Evolutionary conservation across 495 filamentous ascomycete genomes (phyloP), one percentile per base, ranked within the genome.

Genomic region (Podospora sp.): DNA sequence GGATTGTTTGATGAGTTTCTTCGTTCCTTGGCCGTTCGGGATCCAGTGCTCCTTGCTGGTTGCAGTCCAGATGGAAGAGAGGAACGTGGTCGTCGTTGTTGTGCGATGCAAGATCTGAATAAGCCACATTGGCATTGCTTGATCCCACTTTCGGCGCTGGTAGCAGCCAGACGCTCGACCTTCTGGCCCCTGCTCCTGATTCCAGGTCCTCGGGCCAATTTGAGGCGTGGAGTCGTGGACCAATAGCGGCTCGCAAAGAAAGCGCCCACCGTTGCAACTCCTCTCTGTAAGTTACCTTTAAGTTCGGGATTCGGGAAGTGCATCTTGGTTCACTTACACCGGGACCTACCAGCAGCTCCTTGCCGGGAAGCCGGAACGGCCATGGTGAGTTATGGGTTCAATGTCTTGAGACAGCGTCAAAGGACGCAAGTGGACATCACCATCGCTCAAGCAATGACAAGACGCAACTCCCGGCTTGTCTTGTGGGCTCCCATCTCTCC

Each of bases 61-160:
- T 18, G 40, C 40, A 46, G 40, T 46, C 12, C 40, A 18, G 11
- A 29, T 9, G 56, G 52, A 20, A 12, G 25, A 7, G 8, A 59
- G 25, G 11, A 59, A 59, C 56, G 56, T 59, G 24, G 56, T 59
- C 9, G n/a, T 22, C 21, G 21, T 55, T 11, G 52, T 26, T 22
- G 20, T 33, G 56, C 56, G 56, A 59, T 59, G 24, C 56, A 59
- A 59, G 56, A 59, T 59, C 25, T 59, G 26, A 46, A 46, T 46
- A 46, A 46, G 40, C 40, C 40, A 46, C 40, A 46, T 46, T 46
- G 16, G 40, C 11, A 46, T 14, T 18, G 40, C 40, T 46, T 46
- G 40, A 46, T 46, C 40, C 11, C 40, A 14, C 14, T 33, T 33
- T 33, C 29, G 29, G 29, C 29, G 29, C 8, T 33, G 29, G 29